A percentile compares a stretch with the other conserved stretches of the same genome.
Conservation (phyloP, 1,284 basidiomycete species). For the Fomes fomentarius region DNA sequence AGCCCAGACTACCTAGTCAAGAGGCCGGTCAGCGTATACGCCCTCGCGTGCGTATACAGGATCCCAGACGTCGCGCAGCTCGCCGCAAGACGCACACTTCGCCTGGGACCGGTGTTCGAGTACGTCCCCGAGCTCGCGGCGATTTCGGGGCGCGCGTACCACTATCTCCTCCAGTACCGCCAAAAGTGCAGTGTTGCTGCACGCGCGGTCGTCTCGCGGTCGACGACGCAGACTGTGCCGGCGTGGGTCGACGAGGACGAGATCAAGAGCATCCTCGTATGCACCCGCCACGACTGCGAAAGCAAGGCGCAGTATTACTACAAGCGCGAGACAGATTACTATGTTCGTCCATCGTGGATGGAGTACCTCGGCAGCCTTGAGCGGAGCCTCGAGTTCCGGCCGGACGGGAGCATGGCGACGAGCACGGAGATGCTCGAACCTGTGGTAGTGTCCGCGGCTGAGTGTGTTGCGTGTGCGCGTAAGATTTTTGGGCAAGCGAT, state of each 20-base stretch:
- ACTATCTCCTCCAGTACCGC: conserved; percentile 7
- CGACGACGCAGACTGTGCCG: not conserved
- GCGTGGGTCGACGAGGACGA: conserved; percentile 3
- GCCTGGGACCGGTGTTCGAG: not conserved
- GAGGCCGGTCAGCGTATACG: conserved; percentile 5
- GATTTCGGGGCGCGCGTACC: conserved; percentile 1
- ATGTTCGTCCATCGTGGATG: conserved; percentile 7
- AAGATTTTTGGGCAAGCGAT: not conserved
- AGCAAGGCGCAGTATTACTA: not conserved
- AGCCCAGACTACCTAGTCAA: conserved; percentile 1
- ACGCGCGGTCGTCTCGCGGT: not conserved
- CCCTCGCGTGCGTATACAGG: conserved; percentile 1
- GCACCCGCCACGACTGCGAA: not conserved
- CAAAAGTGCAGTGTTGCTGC: conserved; percentile 5
- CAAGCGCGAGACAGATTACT: not conserved
- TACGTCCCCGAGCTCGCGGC: not conserved
- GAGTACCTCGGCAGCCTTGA: not conserved
- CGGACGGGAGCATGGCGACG: not conserved
- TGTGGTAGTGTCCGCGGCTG: conserved; percentile 1
- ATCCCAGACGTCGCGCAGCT: conserved; percentile 7
- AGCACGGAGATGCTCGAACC: conserved; percentile 4
- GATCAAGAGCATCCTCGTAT: not conserved
- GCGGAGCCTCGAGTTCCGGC: not conserved
- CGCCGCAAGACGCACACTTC: conserved; percentile 4
- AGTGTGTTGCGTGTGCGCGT: conserved; percentile 1